These are phyloP conservation scores for Aspergillus ustus DNA, from an alignment of 2,329 filamentous ascomycete genomes.

Conservation along the genomic window DNA sequence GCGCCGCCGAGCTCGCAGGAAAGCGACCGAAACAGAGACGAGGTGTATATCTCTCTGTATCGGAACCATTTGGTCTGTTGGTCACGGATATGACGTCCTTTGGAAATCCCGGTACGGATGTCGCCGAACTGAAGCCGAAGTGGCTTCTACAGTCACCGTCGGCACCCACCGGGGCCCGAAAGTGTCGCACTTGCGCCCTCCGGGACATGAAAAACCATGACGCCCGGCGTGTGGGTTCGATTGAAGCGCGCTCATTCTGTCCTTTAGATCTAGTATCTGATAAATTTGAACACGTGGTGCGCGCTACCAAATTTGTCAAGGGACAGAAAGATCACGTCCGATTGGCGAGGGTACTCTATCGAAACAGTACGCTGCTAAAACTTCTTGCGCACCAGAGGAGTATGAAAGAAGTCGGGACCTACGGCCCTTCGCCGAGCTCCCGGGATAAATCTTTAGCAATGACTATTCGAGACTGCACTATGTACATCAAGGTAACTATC, in stretches of 20 bases:
- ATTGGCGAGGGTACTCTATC: constrained; percentile 41
- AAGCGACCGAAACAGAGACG: constrained; percentile 54
- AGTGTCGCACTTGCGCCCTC: constrained; percentile 77
- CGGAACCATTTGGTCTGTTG: constrained; percentile 67
- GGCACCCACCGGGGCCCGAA: constrained; percentile 64
- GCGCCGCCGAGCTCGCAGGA: constrained; percentile 49
- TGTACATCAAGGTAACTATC: constrained; percentile 65
- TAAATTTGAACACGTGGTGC: constrained; percentile 48
- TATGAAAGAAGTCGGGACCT: constrained; percentile 40
- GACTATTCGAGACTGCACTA: constrained; percentile 79
- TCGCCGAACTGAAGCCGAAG: constrained; percentile 82
- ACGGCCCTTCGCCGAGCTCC: constrained; percentile 41
- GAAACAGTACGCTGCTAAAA: constrained; percentile 40
- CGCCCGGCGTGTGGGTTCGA: constrained; percentile 32
- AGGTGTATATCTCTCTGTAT: constrained; percentile 57
- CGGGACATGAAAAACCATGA: constrained; percentile 53
- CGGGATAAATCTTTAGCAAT: constrained; percentile 69
- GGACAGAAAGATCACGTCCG: constrained; percentile 43
- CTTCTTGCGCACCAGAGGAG: constrained; percentile 39
- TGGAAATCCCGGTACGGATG: constrained; percentile 35
- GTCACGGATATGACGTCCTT: constrained; percentile 72
- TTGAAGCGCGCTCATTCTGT: constrained; percentile 57
- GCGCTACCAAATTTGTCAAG: constrained; percentile 46
- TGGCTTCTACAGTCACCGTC: constrained; percentile 79
- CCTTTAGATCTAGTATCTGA: constrained; percentile 66